A percentile compares a stretch with the other conserved stretches of the same genome.
Evolutionary conservation across 2,329 filamentous ascomycete species (phyloP).

Genomic region (Metarhizium humberi): DNA sequence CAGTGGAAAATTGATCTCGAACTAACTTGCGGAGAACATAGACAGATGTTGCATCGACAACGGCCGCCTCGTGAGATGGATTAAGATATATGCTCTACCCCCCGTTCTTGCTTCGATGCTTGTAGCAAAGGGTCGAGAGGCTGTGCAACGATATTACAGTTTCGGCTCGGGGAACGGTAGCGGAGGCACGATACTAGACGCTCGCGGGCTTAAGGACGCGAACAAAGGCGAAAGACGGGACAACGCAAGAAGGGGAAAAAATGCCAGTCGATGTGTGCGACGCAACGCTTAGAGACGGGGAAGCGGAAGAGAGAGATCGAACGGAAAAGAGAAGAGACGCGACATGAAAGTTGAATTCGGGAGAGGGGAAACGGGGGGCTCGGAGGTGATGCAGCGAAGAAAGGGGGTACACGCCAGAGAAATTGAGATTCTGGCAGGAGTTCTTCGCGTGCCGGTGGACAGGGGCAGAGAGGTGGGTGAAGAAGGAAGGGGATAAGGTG

Average conservation of each 20-base stretch:
- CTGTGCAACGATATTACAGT: constrained; percentile 17
- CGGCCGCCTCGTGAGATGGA: background rate
- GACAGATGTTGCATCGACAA: constrained; percentile 3
- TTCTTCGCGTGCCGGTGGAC: constrained; percentile 12
- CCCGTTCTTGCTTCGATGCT: background rate
- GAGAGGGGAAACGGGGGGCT: constrained; percentile 5
- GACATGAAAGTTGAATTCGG: constrained; percentile 6
- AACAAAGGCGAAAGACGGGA: constrained; percentile 17
- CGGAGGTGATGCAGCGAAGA: constrained; percentile 19
- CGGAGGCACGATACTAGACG: constrained; percentile 15
- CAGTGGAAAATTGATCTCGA: constrained; percentile 15
- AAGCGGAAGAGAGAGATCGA: constrained; percentile 6
- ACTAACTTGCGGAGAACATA: constrained; percentile 24
- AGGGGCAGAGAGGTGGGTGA: constrained; percentile 14
- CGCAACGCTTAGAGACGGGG: constrained; percentile 13
- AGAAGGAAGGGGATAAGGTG: constrained; percentile 15
- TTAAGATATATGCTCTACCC: background rate
- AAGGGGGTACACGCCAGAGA: constrained; percentile 19
- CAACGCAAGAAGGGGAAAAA: background rate
- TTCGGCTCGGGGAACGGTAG: constrained; percentile 12
- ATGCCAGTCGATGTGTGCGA: constrained; percentile 17
- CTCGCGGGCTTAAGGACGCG: background rate
- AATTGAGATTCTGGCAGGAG: constrained; percentile 8
- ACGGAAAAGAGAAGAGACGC: constrained; percentile 12
- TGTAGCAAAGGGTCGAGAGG: background rate